Evolutionary conservation across 495 filamentous ascomycete species (phyloP).

Genomic region (Lentithecium fluviatile): DNA sequence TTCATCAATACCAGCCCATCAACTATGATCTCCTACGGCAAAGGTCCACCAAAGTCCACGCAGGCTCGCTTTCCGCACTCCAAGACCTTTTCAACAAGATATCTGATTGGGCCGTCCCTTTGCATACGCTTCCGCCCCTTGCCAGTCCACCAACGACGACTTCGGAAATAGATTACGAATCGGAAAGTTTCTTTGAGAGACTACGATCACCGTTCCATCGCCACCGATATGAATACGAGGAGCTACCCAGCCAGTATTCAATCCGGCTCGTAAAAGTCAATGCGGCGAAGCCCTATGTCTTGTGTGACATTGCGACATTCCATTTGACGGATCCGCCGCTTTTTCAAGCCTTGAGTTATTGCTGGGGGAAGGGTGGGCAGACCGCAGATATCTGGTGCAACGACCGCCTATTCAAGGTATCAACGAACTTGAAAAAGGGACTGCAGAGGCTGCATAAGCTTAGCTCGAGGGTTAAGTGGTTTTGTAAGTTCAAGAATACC

Average conservation of each 20-base stretch:
- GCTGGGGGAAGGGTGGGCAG: slow-evolving; percentile 2
- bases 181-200: slow-evolving; percentile 5
- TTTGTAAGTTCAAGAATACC: no score
- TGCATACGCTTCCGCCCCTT: slow-evolving; percentile 5
- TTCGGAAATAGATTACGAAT: neutral
- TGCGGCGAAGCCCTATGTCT: neutral
- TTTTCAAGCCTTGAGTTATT: slow-evolving; percentile 12
- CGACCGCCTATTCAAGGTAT: neutral
- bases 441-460: slow-evolving; percentile 6
- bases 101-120: slow-evolving; percentile 1
- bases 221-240: slow-evolving; percentile 4
- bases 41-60: neutral
- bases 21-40: neutral
- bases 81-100: neutral
- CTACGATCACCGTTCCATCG: neutral
- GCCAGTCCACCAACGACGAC: neutral
- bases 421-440: neutral
- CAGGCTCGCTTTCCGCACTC: neutral
- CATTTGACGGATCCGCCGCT: neutral
- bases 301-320: slow-evolving; percentile 6
- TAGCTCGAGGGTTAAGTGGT: neutral
- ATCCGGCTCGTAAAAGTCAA: slow-evolving; percentile 10
- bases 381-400: neutral
- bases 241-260: neutral
- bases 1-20: neutral